Conservation (phyloP, 306 rosid species). For the Quercus gilva region DNA sequence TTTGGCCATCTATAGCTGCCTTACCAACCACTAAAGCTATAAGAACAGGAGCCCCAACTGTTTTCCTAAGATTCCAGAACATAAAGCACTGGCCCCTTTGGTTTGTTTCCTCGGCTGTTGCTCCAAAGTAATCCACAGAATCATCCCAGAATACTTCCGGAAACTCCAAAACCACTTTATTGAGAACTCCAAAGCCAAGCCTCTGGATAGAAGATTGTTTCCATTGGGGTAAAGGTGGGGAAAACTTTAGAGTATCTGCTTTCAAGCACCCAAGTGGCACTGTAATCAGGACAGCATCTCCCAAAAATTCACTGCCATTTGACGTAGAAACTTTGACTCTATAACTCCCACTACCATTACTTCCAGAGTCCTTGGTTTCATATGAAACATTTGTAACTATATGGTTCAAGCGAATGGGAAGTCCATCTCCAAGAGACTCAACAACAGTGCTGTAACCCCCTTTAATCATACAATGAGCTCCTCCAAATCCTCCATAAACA, state of each 20-base stretch:
- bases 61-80: slow-evolving; percentile 98
- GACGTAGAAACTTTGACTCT: slow-evolving; percentile 76
- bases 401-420: slow-evolving; percentile 64
- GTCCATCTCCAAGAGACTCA: slow-evolving; percentile 93
- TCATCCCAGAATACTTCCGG: slow-evolving; percentile 97
- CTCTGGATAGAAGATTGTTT: slow-evolving; percentile 78
- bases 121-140: slow-evolving; percentile 97
- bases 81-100: slow-evolving; percentile 93
- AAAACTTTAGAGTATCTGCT: slow-evolving; percentile 81
- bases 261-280: slow-evolving; percentile 98
- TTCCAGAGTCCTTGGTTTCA: slow-evolving; percentile 42
- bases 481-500: slow-evolving; percentile 99
- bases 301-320: slow-evolving; percentile 68
- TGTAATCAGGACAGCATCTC: slow-evolving; percentile 88
- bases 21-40: slow-evolving; percentile 96
- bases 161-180: slow-evolving; percentile 92
- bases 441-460: slow-evolving; percentile 92
- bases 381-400: slow-evolving; percentile 79
- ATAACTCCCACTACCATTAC: slow-evolving; percentile 23
- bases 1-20: slow-evolving; percentile 90
- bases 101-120: slow-evolving; percentile 89
- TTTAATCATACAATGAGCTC: slow-evolving; percentile 99
- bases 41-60: slow-evolving; percentile 97
- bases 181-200: slow-evolving; percentile 97
- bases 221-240: slow-evolving; percentile 92